Percentiles rank a stretch among this genome's conserved stretches.
These are phyloP conservation scores for Pleurotus tuoliensis DNA, from an alignment of 768 basidiomycete species.

Conservation along the genomic window DNA sequence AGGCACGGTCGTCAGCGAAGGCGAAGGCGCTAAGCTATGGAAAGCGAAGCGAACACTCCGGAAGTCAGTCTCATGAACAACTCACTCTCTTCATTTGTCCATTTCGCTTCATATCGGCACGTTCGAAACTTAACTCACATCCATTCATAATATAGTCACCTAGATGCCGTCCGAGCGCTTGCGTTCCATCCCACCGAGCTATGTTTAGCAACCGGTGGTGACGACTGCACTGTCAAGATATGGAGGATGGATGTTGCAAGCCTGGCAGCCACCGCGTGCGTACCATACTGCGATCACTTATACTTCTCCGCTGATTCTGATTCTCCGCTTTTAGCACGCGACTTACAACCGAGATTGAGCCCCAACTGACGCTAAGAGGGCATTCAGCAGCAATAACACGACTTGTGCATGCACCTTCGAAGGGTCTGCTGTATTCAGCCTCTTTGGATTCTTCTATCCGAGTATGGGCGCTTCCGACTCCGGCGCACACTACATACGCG, in stretches of 20 bases:
- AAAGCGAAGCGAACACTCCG: constrained; percentile 81
- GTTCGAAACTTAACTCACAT: constrained; percentile 14
- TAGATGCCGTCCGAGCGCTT: constrained; percentile 88
- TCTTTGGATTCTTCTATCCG: constrained; percentile 93
- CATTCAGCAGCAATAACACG: constrained; percentile 91
- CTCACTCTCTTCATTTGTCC: constrained; percentile 3
- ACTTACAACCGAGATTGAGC: constrained; percentile 83
- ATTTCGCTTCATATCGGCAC: neutral
- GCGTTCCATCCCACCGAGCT: constrained; percentile 86
- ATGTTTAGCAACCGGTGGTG: constrained; percentile 88
- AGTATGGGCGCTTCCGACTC: constrained; percentile 79
- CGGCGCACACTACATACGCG: constrained; percentile 84
- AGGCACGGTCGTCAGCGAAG: constrained; percentile 58
- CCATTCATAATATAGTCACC: constrained; percentile 53
- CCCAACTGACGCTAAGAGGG: constrained; percentile 88
- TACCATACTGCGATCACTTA: constrained; percentile 18
- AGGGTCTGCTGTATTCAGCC: constrained; percentile 81
- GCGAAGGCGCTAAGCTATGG: constrained; percentile 75
- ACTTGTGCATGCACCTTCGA: constrained; percentile 73
- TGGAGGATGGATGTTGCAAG: constrained; percentile 85
- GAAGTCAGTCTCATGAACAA: constrained; percentile 59
- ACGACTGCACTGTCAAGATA: constrained; percentile 93
- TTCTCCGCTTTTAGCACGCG: constrained; percentile 43
- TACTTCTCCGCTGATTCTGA: constrained; percentile 13
- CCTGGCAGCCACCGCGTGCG: constrained; percentile 75